phyloP scores from a whole-genome alignment of 306 rosid genomes.

The Medicago arabica region DNA sequence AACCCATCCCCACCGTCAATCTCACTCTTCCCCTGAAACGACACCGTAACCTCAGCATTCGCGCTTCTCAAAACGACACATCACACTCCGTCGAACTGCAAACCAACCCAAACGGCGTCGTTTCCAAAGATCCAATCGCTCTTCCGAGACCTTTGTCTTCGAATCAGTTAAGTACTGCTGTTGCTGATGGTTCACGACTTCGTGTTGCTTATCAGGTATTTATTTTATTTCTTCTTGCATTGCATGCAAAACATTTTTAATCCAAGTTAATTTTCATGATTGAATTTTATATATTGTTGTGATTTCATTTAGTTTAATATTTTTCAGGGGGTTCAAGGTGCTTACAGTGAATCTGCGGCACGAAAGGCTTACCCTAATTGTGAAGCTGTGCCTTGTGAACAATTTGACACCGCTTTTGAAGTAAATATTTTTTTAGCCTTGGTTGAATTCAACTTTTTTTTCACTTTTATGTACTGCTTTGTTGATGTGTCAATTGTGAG shows the following conservation, averaged over 20 bases:
- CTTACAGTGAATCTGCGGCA: conserved; percentile 92
- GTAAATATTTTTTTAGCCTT: conserved; percentile 44
- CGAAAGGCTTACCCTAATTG: conserved; percentile 94
- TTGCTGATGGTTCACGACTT: conserved; percentile 66
- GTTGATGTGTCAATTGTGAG: too few relatives aligned
- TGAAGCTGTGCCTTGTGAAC: conserved; percentile 95
- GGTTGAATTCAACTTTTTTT: neutral
- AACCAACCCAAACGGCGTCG: conserved; percentile 45
- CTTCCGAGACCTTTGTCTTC: conserved; percentile 85
- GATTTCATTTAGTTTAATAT: conserved; percentile 18
- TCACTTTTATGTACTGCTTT: neutral
- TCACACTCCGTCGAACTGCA: conserved; percentile 51
- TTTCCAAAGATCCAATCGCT: conserved; percentile 55
- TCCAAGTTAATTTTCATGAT: neutral
- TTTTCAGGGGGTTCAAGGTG: conserved; percentile 89
- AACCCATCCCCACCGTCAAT: conserved; percentile 5
- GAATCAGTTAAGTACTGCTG: conserved; percentile 53
- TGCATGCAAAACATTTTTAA: conserved; percentile 5
- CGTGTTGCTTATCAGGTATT: conserved; percentile 94
- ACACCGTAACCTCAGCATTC: conserved; percentile 43
- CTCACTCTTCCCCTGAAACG: conserved; percentile 43
- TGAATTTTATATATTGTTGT: conserved; percentile 5
- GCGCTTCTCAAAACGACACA: conserved; percentile 37
- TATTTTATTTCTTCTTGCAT: neutral
- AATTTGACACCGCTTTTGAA: conserved; percentile 89